Evolutionary conservation across 306 rosid genomes (phyloP).

Genomic region (Pyrus betulifolia): DNA sequence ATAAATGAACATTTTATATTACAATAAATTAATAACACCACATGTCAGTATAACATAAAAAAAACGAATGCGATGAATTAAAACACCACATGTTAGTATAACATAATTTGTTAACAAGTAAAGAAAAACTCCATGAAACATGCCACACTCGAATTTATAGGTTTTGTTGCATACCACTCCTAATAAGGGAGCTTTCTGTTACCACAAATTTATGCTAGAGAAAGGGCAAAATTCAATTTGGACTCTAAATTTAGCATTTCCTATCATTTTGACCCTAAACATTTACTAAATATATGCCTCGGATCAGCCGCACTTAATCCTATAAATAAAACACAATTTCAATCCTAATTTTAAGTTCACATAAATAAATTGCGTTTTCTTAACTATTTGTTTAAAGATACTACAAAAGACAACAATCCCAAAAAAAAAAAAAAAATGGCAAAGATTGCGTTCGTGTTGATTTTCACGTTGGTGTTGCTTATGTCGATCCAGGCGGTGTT

Average conservation of each 20-base stretch:
- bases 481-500: slow-evolving; percentile 1
- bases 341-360: neutral
- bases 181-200: neutral
- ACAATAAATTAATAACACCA: neutral
- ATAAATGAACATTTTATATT: no score
- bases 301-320: neutral
- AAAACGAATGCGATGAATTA: no score
- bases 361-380: neutral
- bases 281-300: neutral
- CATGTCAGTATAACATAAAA: no score
- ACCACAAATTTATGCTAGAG: neutral
- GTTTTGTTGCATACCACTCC: neutral
- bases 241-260: neutral
- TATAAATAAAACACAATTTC: neutral
- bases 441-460: neutral
- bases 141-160: neutral
- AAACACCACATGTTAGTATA: no score
- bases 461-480: slow-evolving; percentile 9
- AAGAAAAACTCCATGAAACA: no score
- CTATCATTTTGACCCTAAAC: neutral
- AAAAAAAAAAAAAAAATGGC: neutral
- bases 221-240: neutral
- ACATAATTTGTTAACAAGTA: no score
- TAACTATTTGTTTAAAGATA: neutral
- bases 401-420: neutral